These are phyloP conservation scores for Gossypium rotundifolium DNA, from an alignment of 345 rosid genomes.

Conservation along the genomic window DNA sequence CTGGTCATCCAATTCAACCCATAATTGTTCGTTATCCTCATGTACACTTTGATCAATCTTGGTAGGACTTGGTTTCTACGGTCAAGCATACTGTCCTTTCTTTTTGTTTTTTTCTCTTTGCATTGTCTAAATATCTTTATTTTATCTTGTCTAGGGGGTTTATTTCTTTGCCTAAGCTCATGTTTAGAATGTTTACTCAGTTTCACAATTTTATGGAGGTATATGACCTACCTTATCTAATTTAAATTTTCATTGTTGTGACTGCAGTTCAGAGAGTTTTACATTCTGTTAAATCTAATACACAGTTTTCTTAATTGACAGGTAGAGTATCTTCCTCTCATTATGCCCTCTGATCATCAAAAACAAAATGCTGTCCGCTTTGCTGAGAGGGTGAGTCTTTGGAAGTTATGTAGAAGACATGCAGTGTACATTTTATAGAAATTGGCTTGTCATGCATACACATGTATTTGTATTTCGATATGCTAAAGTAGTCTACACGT, in stretches of 20 bases:
- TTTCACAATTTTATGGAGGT: constrained; percentile 99
- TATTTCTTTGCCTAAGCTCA: constrained; percentile 68
- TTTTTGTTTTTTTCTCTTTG: not conserved
- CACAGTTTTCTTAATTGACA: constrained; percentile 26
- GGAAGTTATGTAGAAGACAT: not conserved
- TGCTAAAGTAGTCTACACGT: not conserved
- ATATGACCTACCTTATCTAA: not conserved
- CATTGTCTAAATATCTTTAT: not conserved
- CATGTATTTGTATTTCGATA: not conserved
- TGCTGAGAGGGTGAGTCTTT: constrained; percentile 66
- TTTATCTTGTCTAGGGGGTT: constrained; percentile 48
- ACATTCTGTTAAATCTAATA: not conserved
- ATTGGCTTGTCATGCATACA: not conserved
- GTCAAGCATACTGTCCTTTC: constrained; percentile 6
- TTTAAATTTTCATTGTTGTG: constrained; percentile 5
- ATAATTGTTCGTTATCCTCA: constrained; percentile 88
- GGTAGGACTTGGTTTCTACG: constrained; percentile 40
- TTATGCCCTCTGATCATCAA: constrained; percentile 55
- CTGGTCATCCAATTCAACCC: constrained; percentile 81
- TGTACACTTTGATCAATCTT: constrained; percentile 96
- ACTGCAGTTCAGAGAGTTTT: not conserved
- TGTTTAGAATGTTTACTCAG: constrained; percentile 97
- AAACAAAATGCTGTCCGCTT: constrained; percentile 64
- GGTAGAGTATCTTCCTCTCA: constrained; percentile 87
- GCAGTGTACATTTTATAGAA: not conserved